phyloP scores from a whole-genome alignment of 2,329 filamentous ascomycete species.

The Aspergillus sergii region DNA sequence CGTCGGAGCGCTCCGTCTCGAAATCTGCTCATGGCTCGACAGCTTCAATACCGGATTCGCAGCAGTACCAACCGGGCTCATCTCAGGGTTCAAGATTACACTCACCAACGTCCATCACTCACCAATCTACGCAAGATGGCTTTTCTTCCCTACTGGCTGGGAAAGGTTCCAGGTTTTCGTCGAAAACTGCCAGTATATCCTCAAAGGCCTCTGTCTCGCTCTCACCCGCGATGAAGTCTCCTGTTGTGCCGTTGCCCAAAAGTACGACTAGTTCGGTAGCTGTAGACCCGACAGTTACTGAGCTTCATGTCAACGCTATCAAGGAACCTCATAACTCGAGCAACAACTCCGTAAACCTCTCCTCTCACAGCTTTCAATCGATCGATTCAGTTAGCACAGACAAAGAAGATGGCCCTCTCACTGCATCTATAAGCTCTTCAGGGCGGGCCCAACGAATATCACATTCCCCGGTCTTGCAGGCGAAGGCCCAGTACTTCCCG shows the following conservation, averaged over 20 bases:
- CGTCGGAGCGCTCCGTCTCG: constrained; percentile 28
- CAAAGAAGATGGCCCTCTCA: constrained; percentile 33
- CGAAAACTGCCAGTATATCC: constrained; percentile 45
- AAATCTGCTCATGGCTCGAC: constrained; percentile 30
- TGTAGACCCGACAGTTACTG: constrained; percentile 52
- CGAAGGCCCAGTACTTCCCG: constrained; percentile 31
- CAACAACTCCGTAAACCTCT: constrained; percentile 35
- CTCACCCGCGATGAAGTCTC: constrained; percentile 42
- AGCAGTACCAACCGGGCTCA: constrained; percentile 32
- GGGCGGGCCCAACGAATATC: constrained; percentile 31
- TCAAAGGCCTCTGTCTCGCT: constrained; percentile 45
- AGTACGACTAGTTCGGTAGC: constrained; percentile 30
- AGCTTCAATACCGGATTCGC: constrained; percentile 23
- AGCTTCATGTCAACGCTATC: constrained; percentile 44
- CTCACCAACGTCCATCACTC: constrained; percentile 37
- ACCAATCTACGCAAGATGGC: constrained; percentile 34
- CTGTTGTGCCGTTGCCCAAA: constrained; percentile 40
- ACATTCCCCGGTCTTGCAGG: constrained; percentile 38
- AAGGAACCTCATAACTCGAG: constrained; percentile 33
- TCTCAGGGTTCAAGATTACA: constrained; percentile 41
- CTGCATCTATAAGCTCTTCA: constrained; percentile 34
- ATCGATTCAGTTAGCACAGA: constrained; percentile 31
- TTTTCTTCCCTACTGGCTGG: constrained; percentile 21
- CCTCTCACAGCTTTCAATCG: constrained; percentile 33
- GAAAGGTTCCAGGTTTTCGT: constrained; percentile 43